Percentiles rank a stretch among this genome's conserved stretches.
Evolutionary conservation across 2,329 filamentous ascomycete species (phyloP).

Genomic region (Ascocoryne sarcoides): DNA sequence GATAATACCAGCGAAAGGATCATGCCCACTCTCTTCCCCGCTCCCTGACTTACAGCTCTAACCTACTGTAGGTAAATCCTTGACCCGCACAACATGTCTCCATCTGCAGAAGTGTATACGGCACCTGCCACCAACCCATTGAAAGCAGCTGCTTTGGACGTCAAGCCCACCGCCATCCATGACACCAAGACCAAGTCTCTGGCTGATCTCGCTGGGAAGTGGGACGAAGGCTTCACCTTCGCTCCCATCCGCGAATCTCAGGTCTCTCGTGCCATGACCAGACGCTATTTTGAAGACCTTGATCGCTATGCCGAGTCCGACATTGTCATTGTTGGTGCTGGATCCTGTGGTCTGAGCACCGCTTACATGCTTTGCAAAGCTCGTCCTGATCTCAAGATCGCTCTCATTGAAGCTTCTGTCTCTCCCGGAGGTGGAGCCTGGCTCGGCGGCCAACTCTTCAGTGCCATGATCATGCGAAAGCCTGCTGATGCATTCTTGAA

Average conservation of each 20-base stretch:
- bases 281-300: constrained; percentile 85
- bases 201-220: constrained; percentile 62
- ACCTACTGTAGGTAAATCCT: constrained; percentile 33
- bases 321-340: constrained; percentile 87
- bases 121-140: constrained; percentile 24
- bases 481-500: constrained; percentile 77
- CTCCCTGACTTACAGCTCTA: constrained; percentile 30
- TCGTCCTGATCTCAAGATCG: constrained; percentile 84
- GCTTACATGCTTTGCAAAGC: constrained; percentile 77
- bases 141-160: constrained; percentile 39
- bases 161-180: constrained; percentile 39
- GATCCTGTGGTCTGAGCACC: constrained; percentile 76
- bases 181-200: constrained; percentile 35
- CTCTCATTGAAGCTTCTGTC: constrained; percentile 81
- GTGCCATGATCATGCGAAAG: constrained; percentile 91
- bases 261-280: constrained; percentile 87
- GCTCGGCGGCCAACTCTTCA: constrained; percentile 91
- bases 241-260: constrained; percentile 83
- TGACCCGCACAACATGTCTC: constrained; percentile 56
- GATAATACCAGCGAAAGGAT: constrained; percentile 99
- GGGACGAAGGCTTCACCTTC: constrained; percentile 68
- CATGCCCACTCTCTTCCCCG: constrained; percentile 60
- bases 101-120: constrained; percentile 60
- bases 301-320: constrained; percentile 87
- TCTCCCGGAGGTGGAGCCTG: constrained; percentile 83